Conservation (phyloP, 306 rosid species). For the Fragaria vesca region DNA sequence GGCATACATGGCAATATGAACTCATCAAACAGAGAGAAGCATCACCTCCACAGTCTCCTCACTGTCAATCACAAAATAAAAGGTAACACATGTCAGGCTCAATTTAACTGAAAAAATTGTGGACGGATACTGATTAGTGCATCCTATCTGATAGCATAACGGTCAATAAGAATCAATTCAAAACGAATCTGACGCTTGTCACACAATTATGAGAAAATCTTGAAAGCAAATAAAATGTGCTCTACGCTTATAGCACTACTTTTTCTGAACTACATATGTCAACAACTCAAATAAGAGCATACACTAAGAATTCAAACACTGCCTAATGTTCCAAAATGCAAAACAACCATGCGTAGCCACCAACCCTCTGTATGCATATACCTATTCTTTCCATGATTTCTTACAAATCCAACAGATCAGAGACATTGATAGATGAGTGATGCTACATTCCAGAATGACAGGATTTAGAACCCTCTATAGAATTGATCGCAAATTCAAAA, state of each 20-base stretch:
- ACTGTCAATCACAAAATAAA: conserved; percentile 37
- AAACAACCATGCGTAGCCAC: background rate
- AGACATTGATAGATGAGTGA: background rate
- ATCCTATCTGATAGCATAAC: conserved; percentile 17
- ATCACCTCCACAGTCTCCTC: conserved; percentile 31
- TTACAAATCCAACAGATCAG: conserved; percentile 2
- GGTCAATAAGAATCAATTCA: conserved; percentile 4
- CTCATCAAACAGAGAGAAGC: conserved; percentile 48
- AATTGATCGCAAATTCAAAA: background rate
- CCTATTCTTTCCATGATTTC: background rate
- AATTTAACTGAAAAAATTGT: conserved; percentile 2
- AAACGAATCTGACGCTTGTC: conserved; percentile 3
- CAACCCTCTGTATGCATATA: background rate
- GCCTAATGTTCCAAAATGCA: background rate
- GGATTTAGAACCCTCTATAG: background rate
- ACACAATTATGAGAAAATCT: conserved; percentile 10
- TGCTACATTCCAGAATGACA: background rate
- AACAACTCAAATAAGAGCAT: background rate
- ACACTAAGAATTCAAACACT: background rate
- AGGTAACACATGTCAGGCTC: conserved; percentile 13
- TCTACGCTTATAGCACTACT: background rate
- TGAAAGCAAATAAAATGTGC: background rate
- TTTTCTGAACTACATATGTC: background rate
- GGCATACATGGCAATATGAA: conserved; percentile 42
- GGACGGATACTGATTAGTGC: background rate